phyloP scores from a whole-genome alignment of 768 basidiomycete genomes.

The Boletus reticulatus region DNA sequence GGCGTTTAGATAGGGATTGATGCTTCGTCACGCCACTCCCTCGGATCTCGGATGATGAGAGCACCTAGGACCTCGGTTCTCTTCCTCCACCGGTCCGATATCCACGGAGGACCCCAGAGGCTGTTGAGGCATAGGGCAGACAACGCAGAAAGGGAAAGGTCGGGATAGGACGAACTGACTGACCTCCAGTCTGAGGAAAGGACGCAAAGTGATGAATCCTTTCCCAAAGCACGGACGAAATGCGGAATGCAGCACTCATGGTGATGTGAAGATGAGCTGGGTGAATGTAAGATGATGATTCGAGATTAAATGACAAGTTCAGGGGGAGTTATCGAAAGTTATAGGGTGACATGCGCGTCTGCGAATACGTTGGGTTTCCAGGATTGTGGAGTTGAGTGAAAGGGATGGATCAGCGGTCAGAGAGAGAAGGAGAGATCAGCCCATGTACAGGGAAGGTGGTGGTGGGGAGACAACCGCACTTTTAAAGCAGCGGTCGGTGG shows the following conservation, averaged over 20 bases:
- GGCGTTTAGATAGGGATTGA: not conserved
- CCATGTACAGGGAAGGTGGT: slow-evolving; percentile 8
- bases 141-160: not conserved
- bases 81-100: not conserved
- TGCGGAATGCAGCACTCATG: slow-evolving; percentile 57
- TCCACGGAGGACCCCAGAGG: not conserved
- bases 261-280: slow-evolving; percentile 14
- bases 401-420: not conserved
- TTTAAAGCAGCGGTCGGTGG: slow-evolving; percentile 2
- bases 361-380: slow-evolving; percentile 20
- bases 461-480: not conserved
- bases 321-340: slow-evolving; percentile 12
- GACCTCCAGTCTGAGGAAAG: slow-evolving; percentile 90
- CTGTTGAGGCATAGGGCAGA: too few relatives aligned
- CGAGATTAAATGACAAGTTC: not conserved
- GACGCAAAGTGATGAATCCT: slow-evolving; percentile 88
- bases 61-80: not conserved
- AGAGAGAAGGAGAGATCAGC: slow-evolving; percentile 7
- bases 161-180: slow-evolving; percentile 21
- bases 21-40: not conserved
- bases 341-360: slow-evolving; percentile 24
- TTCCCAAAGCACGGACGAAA: slow-evolving; percentile 80
- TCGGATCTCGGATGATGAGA: not conserved
- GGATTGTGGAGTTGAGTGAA: slow-evolving; percentile 4
- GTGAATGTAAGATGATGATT: not conserved